These are phyloP conservation scores for Aspergillus sp. DNA, from an alignment of 2,329 filamentous ascomycete species.

Conservation along the genomic window DNA sequence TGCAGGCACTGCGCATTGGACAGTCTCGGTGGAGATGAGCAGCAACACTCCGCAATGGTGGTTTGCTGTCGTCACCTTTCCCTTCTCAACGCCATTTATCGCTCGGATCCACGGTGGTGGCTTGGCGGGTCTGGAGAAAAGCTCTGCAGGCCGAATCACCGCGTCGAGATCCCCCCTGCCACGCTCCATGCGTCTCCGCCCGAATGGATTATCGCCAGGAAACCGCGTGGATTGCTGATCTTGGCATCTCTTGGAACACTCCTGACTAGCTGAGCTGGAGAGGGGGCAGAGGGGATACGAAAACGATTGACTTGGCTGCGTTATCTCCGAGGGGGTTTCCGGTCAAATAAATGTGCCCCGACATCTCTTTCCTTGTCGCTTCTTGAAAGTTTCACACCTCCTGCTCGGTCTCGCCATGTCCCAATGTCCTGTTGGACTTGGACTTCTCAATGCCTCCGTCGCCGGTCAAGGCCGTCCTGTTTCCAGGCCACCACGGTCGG, in stretches of 20 bases:
- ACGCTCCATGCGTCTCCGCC: background rate
- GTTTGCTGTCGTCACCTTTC: background rate
- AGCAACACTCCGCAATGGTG: too few relatives aligned
- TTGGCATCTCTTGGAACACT: background rate
- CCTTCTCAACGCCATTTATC: background rate
- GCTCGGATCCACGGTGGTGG: background rate
- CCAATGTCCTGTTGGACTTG: slow-evolving; percentile 19
- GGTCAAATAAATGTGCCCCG: background rate
- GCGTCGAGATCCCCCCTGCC: background rate
- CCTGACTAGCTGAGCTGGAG: background rate
- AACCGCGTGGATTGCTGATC: slow-evolving; percentile 1
- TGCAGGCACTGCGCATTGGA: too few relatives aligned
- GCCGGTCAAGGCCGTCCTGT: slow-evolving; percentile 7
- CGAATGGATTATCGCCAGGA: background rate
- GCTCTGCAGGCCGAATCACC: background rate
- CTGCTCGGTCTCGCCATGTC: slow-evolving; percentile 7
- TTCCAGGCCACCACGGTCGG: slow-evolving; percentile 5
- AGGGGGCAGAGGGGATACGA: background rate
- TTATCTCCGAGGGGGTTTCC: background rate
- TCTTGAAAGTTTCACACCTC: background rate
- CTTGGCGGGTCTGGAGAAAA: background rate
- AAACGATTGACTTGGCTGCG: background rate
- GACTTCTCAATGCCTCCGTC: slow-evolving; percentile 5
- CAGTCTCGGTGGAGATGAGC: too few relatives aligned
- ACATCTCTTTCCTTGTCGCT: too few relatives aligned